phyloP scores from a whole-genome alignment of 148 eudicot species.

The Silene uniflora region DNA sequence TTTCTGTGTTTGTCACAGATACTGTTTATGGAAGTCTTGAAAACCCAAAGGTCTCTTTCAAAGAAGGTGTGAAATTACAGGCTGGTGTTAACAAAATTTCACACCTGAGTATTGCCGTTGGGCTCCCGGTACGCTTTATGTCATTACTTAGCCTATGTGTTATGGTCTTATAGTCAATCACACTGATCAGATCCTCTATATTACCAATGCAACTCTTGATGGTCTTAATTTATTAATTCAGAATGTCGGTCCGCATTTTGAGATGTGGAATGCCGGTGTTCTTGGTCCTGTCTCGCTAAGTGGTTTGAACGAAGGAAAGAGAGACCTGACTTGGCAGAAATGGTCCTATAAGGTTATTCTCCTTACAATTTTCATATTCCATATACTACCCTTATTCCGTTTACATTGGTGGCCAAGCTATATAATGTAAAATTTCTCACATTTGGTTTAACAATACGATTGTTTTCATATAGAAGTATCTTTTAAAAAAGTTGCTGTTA shows the following conservation, averaged over 20 bases:
- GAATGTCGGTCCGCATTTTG: conserved; percentile 79
- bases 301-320: conserved; percentile 67
- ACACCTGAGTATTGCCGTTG: conserved; percentile 90
- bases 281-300: conserved; percentile 72
- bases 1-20: conserved; percentile 37
- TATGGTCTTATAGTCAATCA: background rate
- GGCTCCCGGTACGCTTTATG: conserved; percentile 73
- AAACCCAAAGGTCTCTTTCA: conserved; percentile 65
- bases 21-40: conserved; percentile 81
- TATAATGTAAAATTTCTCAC: no score
- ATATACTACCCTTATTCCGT: no score
- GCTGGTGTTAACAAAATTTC: conserved; percentile 82
- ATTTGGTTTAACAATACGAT: no score
- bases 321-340: conserved; percentile 86
- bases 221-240: conserved; percentile 22
- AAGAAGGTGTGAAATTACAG: conserved; percentile 63
- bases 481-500: background rate
- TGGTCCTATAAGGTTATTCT: conserved; percentile 82
- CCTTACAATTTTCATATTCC: background rate
- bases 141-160: background rate
- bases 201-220: background rate
- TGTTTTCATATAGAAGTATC: no score
- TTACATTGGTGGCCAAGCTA: no score
- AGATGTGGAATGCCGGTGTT: conserved; percentile 75
- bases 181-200: background rate